phyloP scores from a whole-genome alignment of 1,284 basidiomycete genomes.

The Pholiota adiposa region DNA sequence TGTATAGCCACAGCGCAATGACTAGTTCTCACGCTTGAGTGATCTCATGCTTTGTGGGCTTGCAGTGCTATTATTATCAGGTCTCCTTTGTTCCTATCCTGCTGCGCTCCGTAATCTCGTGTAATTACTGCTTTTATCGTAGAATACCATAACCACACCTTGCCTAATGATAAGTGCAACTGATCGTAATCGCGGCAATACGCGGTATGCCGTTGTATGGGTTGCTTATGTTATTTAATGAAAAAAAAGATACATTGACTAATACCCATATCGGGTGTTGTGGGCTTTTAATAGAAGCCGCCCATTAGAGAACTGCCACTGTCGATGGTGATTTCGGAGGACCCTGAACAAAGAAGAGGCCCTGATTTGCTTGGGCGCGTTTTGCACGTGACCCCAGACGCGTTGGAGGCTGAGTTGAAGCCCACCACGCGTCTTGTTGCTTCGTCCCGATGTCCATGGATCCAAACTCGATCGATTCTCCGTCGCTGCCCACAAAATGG shows the following conservation, averaged over 20 bases:
- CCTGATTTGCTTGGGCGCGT: neutral
- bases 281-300: neutral
- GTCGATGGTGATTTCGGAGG: conserved; percentile 1
- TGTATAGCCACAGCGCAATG: too few relatives aligned
- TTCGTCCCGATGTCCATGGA: conserved; percentile 4
- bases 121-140: neutral
- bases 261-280: conserved; percentile 1
- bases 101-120: neutral
- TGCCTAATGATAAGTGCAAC: neutral
- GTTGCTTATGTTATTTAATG: neutral
- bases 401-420: neutral
- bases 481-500: conserved; percentile 40
- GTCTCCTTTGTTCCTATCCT: neutral
- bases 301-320: neutral
- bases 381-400: neutral
- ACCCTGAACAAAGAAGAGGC: neutral
- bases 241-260: conserved; percentile 1
- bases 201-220: neutral
- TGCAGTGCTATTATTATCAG: neutral
- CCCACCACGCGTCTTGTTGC: neutral
- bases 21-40: neutral
- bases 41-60: neutral
- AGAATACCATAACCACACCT: neutral
- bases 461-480: neutral
- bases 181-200: neutral